Evolutionary conservation across 305 asterid genomes (phyloP).

Genomic region (Solanum chacoense): DNA sequence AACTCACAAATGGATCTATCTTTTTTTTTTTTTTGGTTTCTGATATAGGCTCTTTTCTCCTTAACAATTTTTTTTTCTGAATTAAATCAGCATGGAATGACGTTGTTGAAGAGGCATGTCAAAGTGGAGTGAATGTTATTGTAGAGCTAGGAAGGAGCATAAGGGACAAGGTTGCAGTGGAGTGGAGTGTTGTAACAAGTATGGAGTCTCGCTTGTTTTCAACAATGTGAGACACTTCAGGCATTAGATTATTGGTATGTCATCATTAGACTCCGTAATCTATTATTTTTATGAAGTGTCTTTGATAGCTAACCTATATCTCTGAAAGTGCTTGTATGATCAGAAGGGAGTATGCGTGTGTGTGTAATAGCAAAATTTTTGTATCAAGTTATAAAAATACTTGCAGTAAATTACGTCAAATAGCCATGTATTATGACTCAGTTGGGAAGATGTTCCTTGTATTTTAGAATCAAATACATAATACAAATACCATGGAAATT

Average conservation of each 20-base stretch:
- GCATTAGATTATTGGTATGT: constrained; percentile 30
- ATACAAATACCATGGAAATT: not conserved
- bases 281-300: not conserved
- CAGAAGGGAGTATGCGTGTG: not conserved
- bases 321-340: not conserved
- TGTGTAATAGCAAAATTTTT: too few species aligned
- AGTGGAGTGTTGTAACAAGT: constrained; percentile 74
- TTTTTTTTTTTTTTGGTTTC: not conserved
- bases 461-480: not conserved
- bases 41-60: not conserved
- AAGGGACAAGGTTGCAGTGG: constrained; percentile 68
- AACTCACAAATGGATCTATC: not conserved
- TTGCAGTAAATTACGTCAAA: too few species aligned
- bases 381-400: not conserved
- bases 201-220: constrained; percentile 76
- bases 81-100: constrained; percentile 69
- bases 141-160: constrained; percentile 91
- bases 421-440: not conserved
- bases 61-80: not conserved
- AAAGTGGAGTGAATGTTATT: constrained; percentile 58
- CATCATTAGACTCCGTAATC: not conserved
- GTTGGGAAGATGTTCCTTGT: not conserved
- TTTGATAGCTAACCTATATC: not conserved
- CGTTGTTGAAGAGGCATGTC: constrained; percentile 93
- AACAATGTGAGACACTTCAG: constrained; percentile 86